Base-by-base conservation (phyloP, 495 filamentous ascomycete species). In the Trichoderma gamsii region DNA sequence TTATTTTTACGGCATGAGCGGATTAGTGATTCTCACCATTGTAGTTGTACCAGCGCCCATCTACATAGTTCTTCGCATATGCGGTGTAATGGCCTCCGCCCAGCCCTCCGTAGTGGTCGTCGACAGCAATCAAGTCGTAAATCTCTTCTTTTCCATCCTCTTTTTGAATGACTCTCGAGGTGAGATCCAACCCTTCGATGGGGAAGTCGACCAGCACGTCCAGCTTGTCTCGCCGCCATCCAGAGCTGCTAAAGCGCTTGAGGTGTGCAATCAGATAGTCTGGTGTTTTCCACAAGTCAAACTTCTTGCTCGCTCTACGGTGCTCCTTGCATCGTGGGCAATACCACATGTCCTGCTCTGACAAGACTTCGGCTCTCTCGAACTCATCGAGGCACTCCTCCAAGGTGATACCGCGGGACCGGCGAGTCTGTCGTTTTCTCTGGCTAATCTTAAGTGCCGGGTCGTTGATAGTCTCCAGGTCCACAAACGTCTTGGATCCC, bases 11-110 rank as follows among this genome's bases (percentile, higher is more conserved):
- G 27, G 61, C 6, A 35, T 35, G 9, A 38, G 9, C 12, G 3
- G 2, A 12, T 21, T 43, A 25, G 15, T 35, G 49, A 52, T 9
- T 79, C 88, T 76, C 82, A 96, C 93, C 95, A 75, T 99, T 97
- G 74, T 94, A 98, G 63, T 94, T 88, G 74, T 96, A 96, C 96
- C 96, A 99, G 73, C 87, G 76, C 69, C 84, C 85, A 68, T 95
- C 91, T 66, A 90, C 79, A 74, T 94, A 97, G 72, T 96, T 98
- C 81, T 92, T 92, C 2, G 93, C 92, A 76, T 86, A 91, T 3
- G 96, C 95, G 21, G 92, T 97, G 78, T 99, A 99, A 76, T 99
- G 95, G 0, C 95, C 95, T 25, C 95, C 95, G 35, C 91, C 90
- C 63, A 99, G 82, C 41, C 91, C 91, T 67, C 96, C 95, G 72